These are phyloP conservation scores for Stephania cephalantha DNA, from an alignment of 164 flowering plant genomes.

Conservation along the genomic window DNA sequence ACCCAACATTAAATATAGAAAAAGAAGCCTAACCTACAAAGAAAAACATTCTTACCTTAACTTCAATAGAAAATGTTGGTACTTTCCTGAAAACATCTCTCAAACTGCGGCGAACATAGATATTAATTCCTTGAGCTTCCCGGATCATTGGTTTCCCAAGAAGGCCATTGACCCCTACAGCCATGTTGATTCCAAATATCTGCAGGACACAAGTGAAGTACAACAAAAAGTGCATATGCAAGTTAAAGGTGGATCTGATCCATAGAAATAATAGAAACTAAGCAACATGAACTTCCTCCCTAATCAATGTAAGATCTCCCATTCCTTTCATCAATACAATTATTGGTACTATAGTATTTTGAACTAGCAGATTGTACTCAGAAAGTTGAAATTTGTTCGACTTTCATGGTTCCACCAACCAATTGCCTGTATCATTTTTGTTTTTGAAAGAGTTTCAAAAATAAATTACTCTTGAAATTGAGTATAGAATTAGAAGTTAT, in stretches of 20 bases:
- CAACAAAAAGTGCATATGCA: neutral
- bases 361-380: neutral
- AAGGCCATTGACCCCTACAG: slow-evolving; percentile 70
- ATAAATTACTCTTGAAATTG: neutral
- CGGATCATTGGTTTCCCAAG: slow-evolving; percentile 83
- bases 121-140: slow-evolving; percentile 70
- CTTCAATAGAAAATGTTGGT: slow-evolving; percentile 76
- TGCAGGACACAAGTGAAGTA: slow-evolving; percentile 25
- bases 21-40: neutral
- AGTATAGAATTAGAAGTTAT: neutral
- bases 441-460: neutral
- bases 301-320: neutral
- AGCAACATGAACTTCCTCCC: neutral
- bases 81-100: slow-evolving; percentile 94
- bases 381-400: neutral
- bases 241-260: neutral
- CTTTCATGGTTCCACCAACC: neutral
- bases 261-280: neutral
- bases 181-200: slow-evolving; percentile 91
- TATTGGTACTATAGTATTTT: neutral
- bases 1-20: neutral
- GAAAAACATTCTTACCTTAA: slow-evolving; percentile 46
- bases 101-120: slow-evolving; percentile 79
- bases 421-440: neutral
- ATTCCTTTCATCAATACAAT: neutral